These are phyloP conservation scores for Magnaporthiopsis rhizophila DNA, from an alignment of 2,329 filamentous ascomycete species.

Conservation along the genomic window DNA sequence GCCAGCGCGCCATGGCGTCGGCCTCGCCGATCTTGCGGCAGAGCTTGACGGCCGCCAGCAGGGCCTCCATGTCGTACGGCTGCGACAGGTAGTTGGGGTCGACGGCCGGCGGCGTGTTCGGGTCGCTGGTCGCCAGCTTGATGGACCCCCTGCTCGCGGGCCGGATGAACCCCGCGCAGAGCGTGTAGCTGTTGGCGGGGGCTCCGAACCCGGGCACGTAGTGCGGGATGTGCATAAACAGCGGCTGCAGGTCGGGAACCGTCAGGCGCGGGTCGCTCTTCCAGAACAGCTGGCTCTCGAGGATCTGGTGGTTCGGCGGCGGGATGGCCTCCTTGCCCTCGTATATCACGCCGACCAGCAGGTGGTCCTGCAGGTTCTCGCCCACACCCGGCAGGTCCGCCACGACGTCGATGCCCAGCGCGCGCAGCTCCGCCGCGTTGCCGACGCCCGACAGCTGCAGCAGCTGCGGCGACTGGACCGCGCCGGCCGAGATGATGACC, in stretches of 20 bases:
- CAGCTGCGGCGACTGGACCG: conserved; percentile 32
- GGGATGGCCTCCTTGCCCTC: conserved; percentile 14
- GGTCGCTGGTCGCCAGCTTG: conserved; percentile 15
- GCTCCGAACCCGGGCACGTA: too few species aligned
- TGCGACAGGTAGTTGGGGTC: conserved; percentile 16
- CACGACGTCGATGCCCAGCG: conserved; percentile 28
- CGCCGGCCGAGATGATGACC: conserved; percentile 33
- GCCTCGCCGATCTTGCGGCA: not conserved
- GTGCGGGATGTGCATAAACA: too few species aligned
- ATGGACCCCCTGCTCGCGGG: conserved; percentile 12
- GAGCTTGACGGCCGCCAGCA: not conserved
- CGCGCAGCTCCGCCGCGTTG: conserved; percentile 30
- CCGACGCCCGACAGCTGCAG: conserved; percentile 39
- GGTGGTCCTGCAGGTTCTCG: conserved; percentile 30
- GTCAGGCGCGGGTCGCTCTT: conserved; percentile 13
- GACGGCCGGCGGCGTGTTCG: conserved; percentile 17
- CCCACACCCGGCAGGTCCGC: conserved; percentile 29
- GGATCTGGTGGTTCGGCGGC: too few species aligned
- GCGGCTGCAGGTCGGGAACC: too few species aligned
- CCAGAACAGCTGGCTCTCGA: conserved; percentile 8
- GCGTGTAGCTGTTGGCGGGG: too few species aligned
- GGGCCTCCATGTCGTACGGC: not conserved
- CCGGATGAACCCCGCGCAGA: not conserved
- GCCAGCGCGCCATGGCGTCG: too few species aligned
- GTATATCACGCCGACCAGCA: conserved; percentile 10